Evolutionary conservation across 2,329 filamentous ascomycete species (phyloP).

Genomic region (Ophiostoma tasmaniense): DNA sequence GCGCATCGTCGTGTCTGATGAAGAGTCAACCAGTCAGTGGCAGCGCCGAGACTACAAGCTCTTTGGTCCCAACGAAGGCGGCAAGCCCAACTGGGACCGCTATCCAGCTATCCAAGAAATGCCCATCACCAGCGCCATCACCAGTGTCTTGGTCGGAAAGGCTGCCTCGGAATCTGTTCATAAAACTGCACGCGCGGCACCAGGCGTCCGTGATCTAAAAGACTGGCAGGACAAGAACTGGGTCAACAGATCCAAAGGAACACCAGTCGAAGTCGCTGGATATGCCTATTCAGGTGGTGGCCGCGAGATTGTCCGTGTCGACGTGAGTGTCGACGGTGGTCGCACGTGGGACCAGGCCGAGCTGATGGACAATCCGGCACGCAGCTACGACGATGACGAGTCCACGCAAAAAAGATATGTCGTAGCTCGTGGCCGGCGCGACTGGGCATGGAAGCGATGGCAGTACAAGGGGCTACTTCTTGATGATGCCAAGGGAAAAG

Average conservation of each 20-base stretch:
- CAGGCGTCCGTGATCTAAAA: slow-evolving; percentile 18
- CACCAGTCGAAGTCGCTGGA: slow-evolving; percentile 42
- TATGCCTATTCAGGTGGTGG: slow-evolving; percentile 64
- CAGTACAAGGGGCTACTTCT: slow-evolving; percentile 40
- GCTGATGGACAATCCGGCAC: slow-evolving; percentile 41
- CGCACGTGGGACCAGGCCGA: slow-evolving; percentile 55
- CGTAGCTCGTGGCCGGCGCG: slow-evolving; percentile 26
- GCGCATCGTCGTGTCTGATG: slow-evolving; percentile 54
- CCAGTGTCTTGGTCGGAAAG: slow-evolving; percentile 35
- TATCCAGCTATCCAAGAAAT: slow-evolving; percentile 60
- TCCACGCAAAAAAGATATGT: neutral
- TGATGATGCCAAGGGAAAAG: slow-evolving; percentile 14
- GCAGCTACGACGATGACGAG: neutral
- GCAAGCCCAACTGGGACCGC: slow-evolving; percentile 51
- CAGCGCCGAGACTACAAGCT: slow-evolving; percentile 61
- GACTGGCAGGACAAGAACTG: slow-evolving; percentile 16
- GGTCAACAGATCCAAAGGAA: neutral
- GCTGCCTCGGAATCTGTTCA: neutral
- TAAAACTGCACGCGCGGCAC: slow-evolving; percentile 12
- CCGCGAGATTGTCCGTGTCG: slow-evolving; percentile 56
- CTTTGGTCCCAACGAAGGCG: slow-evolving; percentile 54
- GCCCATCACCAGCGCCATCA: slow-evolving; percentile 61
- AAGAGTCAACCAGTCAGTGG: slow-evolving; percentile 59
- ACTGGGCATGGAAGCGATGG: slow-evolving; percentile 60
- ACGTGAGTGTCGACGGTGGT: slow-evolving; percentile 56